Conservation (phyloP, 345 rosid genomes). For the Leavenworthia alabamica region DNA sequence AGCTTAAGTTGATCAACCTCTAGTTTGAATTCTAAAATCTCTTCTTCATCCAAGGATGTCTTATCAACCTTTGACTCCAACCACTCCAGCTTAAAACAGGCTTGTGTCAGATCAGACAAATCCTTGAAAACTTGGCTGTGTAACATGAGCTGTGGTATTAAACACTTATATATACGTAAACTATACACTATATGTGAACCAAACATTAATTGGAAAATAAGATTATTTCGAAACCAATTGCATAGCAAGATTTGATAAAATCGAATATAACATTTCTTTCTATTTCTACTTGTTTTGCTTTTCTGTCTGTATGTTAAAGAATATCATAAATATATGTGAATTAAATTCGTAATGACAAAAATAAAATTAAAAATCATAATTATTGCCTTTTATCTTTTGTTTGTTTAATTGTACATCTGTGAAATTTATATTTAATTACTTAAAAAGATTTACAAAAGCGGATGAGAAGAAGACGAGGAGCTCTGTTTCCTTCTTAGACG, state of each 20-base stretch:
- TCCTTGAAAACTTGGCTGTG: neutral
- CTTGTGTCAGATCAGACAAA: neutral
- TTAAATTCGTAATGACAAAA: neutral
- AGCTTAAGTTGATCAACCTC: neutral
- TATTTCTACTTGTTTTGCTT: neutral
- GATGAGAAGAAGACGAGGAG: slow-evolving; percentile 30
- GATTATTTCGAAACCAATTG: too few relatives aligned
- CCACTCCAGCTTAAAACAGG: neutral
- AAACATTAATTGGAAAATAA: too few relatives aligned
- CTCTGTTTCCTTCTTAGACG: slow-evolving; percentile 32
- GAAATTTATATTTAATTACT: neutral
- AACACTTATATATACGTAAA: too few relatives aligned
- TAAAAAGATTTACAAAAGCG: slow-evolving; percentile 37
- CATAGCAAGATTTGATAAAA: too few relatives aligned
- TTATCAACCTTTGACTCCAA: neutral
- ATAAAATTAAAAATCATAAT: neutral
- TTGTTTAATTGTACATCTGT: neutral
- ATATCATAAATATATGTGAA: neutral
- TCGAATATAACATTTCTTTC: neutral
- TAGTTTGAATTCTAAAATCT: neutral
- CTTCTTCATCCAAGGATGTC: neutral
- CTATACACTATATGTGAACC: too few relatives aligned
- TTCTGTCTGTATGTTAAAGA: neutral
- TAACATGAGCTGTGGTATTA: too few relatives aligned
- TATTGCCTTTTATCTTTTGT: neutral